A percentile compares a stretch with the other conserved stretches of the same genome.
Evolutionary conservation across 1,139 yeast species (phyloP).

Genomic region (Geotrichum bryndzae): DNA sequence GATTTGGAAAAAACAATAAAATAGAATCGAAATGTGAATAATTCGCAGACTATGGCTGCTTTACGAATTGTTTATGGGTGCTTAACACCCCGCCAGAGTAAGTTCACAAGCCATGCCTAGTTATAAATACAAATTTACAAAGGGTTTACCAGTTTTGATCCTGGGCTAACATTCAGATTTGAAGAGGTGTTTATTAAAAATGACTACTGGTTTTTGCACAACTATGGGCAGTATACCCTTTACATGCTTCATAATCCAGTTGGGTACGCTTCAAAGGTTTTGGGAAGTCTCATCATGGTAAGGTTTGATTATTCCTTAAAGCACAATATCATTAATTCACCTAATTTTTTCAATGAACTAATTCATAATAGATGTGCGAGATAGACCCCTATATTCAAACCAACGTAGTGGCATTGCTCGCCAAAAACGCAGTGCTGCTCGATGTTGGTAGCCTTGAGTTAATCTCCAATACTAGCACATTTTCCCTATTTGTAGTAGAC

Average conservation of each 20-base stretch:
- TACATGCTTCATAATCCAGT: conserved; percentile 4
- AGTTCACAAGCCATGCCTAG: background rate
- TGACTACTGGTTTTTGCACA: conserved; percentile 4
- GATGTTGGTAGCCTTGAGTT: background rate
- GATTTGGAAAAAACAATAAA: background rate
- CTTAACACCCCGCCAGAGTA: background rate
- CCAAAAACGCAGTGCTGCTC: background rate
- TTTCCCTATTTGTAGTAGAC: background rate
- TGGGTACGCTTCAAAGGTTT: background rate
- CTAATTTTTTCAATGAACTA: background rate
- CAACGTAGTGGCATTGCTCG: background rate
- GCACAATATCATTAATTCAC: background rate
- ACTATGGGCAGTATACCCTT: background rate
- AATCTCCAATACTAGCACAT: background rate
- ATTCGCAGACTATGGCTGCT: background rate
- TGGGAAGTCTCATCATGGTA: conserved; percentile 10
- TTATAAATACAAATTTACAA: too few relatives aligned
- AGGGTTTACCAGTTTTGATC: too few relatives aligned
- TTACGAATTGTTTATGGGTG: background rate
- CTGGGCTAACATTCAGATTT: background rate
- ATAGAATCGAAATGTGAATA: background rate
- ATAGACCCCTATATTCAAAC: background rate
- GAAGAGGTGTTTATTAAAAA: background rate
- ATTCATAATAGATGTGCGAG: conserved; percentile 4
- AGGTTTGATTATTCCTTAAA: background rate